Conservation (phyloP, 2,329 filamentous ascomycete species). For the Aspergillus chevalieri region DNA sequence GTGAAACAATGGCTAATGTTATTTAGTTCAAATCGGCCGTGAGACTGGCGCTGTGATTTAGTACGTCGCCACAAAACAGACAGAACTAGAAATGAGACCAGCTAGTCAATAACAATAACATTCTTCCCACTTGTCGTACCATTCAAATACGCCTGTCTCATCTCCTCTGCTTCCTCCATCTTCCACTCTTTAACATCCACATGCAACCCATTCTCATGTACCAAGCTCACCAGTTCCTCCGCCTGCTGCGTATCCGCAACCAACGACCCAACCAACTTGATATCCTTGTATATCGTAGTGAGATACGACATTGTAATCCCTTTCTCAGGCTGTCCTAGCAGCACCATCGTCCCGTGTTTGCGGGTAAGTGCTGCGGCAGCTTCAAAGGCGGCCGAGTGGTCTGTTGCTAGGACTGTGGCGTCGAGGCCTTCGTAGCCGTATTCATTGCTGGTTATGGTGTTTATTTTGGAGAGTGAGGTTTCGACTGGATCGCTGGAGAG, state of each 20-base stretch:
- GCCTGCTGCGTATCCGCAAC: conserved; percentile 40
- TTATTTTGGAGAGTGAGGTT: conserved; percentile 43
- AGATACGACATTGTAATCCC: conserved; percentile 27
- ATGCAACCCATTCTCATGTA: conserved; percentile 7
- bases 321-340: conserved; percentile 48
- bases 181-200: conserved; percentile 9
- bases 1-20: conserved; percentile 2
- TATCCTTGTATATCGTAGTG: conserved; percentile 46
- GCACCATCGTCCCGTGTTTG: conserved; percentile 54
- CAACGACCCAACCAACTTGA: conserved; percentile 44
- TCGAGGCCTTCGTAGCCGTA: conserved; percentile 44
- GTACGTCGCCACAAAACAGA: no score
- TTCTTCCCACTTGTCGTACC: conserved; percentile 7
- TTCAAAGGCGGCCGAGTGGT: conserved; percentile 46
- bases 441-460: conserved; percentile 12
- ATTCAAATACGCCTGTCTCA: conserved; percentile 9
- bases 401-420: conserved; percentile 50
- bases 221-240: conserved; percentile 37
- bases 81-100: no score
- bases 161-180: conserved; percentile 10
- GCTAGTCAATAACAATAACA: conserved; percentile 5
- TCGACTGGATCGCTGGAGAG: conserved; percentile 45
- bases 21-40: conserved; percentile 28
- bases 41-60: conserved; percentile 5
- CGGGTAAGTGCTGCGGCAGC: conserved; percentile 51